Conservation (phyloP, 139 green algal genomes). For the Desmodesmus armatus region DNA sequence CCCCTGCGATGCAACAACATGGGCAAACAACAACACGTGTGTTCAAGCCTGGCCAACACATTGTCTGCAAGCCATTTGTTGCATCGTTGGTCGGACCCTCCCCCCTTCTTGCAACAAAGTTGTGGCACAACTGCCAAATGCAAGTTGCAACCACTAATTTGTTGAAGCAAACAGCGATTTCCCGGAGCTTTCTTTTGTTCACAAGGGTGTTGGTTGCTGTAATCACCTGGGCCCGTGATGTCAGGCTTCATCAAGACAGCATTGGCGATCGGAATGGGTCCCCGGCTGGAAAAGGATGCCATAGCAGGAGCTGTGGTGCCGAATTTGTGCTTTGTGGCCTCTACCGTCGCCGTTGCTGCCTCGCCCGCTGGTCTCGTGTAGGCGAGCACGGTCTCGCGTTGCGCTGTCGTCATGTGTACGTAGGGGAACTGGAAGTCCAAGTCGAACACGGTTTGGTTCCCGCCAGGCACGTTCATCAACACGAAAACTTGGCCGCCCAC, state of each 20-base stretch:
- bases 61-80: background rate
- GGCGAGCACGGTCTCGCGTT: background rate
- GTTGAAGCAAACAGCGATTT: background rate
- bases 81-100: background rate
- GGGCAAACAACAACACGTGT: too few species aligned
- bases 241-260: background rate
- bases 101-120: background rate
- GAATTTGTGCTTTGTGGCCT: background rate
- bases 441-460: too few species aligned
- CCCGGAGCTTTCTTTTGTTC: background rate
- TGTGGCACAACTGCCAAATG: background rate
- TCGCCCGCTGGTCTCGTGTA: background rate
- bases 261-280: background rate
- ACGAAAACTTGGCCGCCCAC: too few species aligned
- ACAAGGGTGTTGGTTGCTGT: background rate
- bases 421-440: too few species aligned
- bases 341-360: background rate
- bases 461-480: too few species aligned
- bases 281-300: background rate
- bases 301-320: background rate
- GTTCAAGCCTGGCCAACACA: too few species aligned
- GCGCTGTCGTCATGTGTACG: too few species aligned
- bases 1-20: too few species aligned
- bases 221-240: background rate
- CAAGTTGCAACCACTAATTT: background rate